Evolutionary conservation across 345 rosid genomes (phyloP), one percentile per base, ranked within the genome.

Genomic region (Bruguiera sexangula): DNA sequence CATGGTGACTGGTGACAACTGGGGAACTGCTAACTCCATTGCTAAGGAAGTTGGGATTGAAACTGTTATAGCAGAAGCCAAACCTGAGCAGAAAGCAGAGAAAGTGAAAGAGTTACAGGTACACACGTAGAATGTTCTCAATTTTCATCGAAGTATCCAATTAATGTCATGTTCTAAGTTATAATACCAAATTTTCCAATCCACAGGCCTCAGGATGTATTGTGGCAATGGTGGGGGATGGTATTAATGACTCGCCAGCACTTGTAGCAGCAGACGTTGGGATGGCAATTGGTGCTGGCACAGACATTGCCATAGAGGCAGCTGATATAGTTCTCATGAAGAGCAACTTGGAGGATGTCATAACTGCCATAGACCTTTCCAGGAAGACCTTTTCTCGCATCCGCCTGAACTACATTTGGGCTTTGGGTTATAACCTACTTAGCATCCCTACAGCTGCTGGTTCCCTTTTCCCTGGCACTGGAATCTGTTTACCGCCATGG

Each of bases 171-270:
- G 36, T 19, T 65, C 48, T 3, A 31, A 37, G 50, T 43, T 62
- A 51, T 24, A 31, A 30, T 24, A 50, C 30, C 19, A 36, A 57
- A 48, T 55, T 24, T 67, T 66, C 50, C 11, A 39, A 58, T 11
- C 26, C 51, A 26, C 68, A 91, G 98, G 91, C 85, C 37, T 67
- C 78, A 27, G 98, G 97, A 22, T 72, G 76, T 67, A 68, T 67
- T 4, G 98, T 94, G 73, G 97, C 93, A 36, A 94, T 94, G 98
- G 97, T 94, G 37, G 98, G 98, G 2, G 98, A 94, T 6, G 98
- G 98, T 21, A 87, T 94, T 21, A 94, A 94, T 22, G 98, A 94
- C 81, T 91, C 98, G 0, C 96, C 96, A 0, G 97, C 97, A 1
- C 95, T 94, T 0, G 98, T 94, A 39, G 95, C 95, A 16, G 96